Evolutionary conservation across 73 alveolate genomes (phyloP).

Genomic region (Tetrahymena thermophila): DNA sequence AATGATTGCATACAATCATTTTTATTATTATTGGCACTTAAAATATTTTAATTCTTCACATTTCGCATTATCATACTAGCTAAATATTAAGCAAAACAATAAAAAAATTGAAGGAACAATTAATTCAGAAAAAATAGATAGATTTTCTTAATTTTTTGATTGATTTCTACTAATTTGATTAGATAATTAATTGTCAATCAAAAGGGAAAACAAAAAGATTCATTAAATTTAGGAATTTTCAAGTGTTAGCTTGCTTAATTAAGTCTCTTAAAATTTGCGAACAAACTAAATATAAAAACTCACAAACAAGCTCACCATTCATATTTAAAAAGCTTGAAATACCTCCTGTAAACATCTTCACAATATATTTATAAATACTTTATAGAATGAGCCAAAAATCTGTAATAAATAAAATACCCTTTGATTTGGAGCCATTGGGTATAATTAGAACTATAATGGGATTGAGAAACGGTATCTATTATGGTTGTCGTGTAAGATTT

Average conservation of each 20-base stretch:
- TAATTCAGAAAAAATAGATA: not conserved
- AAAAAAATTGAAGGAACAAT: no score
- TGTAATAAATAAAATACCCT: not conserved
- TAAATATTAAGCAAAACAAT: no score
- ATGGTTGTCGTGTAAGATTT: slow-evolving; percentile 74
- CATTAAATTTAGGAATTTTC: not conserved
- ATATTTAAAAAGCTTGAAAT: not conserved
- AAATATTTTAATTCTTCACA: no score
- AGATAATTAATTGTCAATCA: not conserved
- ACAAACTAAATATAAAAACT: not conserved
- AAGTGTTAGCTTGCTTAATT: not conserved
- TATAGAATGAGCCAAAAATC: not conserved
- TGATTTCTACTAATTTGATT: not conserved
- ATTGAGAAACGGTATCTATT: slow-evolving; percentile 62
- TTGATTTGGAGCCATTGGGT: not conserved
- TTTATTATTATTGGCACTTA: no score
- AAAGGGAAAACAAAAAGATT: not conserved
- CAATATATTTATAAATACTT: not conserved
- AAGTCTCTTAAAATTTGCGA: not conserved
- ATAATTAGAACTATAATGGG: slow-evolving; percentile 53
- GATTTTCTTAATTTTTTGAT: not conserved
- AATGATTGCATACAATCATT: no score
- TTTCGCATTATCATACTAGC: no score
- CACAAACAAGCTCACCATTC: not conserved
- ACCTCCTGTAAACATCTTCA: not conserved